Evolutionary conservation across 2,329 filamentous ascomycete species (phyloP).

Genomic region (Diplodia corticola): DNA sequence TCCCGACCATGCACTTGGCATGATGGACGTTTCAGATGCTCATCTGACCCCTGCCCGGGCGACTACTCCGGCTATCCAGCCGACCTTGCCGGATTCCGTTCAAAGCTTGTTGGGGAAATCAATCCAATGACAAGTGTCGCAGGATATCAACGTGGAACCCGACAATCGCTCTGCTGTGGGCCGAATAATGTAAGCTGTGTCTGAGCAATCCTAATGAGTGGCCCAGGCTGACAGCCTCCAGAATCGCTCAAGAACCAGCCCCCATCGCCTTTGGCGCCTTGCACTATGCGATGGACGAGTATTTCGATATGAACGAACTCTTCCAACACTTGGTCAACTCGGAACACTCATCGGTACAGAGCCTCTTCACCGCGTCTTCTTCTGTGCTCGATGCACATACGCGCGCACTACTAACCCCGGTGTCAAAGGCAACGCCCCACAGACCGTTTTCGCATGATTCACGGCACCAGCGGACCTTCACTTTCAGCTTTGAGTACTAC

Average conservation of each 20-base stretch:
- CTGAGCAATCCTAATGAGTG: neutral
- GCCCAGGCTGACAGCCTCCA: constrained; percentile 5
- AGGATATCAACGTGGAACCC: constrained; percentile 40
- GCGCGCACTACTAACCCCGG: constrained; percentile 25
- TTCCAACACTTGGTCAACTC: constrained; percentile 56
- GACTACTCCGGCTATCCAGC: constrained; percentile 31
- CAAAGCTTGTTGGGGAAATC: neutral
- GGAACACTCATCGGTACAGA: constrained; percentile 34
- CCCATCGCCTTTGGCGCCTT: constrained; percentile 61
- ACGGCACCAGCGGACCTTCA: constrained; percentile 57
- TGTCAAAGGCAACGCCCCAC: constrained; percentile 30
- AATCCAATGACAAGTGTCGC: neutral
- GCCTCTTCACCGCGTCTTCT: constrained; percentile 14
- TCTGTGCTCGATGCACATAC: neutral
- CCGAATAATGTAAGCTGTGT: constrained; percentile 50
- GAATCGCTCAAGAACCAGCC: constrained; percentile 60
- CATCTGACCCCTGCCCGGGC: constrained; percentile 19
- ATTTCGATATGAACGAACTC: constrained; percentile 65
- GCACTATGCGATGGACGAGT: constrained; percentile 57
- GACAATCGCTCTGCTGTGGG: constrained; percentile 52
- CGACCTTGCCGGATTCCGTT: neutral
- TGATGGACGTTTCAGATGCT: constrained; percentile 14
- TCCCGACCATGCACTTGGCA: constrained; percentile 16
- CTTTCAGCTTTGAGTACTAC: constrained; percentile 67
- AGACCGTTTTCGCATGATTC: constrained; percentile 50